Percentiles rank a stretch among this genome's conserved stretches.
Evolutionary conservation across 2,329 filamentous ascomycete species (phyloP).

Genomic region (Acarospora socialis): DNA sequence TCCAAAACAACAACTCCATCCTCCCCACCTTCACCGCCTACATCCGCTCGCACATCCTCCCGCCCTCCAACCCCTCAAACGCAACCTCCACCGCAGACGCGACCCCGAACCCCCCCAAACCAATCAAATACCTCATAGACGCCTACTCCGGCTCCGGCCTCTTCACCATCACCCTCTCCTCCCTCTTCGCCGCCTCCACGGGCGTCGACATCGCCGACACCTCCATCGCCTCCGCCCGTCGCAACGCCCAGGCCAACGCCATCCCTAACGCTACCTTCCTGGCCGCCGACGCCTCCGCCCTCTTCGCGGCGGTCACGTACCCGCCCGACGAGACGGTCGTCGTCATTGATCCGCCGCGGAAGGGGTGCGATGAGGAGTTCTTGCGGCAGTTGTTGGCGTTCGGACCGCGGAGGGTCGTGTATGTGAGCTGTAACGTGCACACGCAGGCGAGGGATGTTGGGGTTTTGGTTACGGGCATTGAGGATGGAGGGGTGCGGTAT

Average conservation of each 20-base stretch:
- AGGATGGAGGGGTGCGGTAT: conserved; percentile 41
- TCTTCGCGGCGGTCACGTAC: conserved; percentile 67
- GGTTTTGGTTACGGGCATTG: conserved; percentile 60
- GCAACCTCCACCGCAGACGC: neutral
- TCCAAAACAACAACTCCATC: conserved; percentile 99
- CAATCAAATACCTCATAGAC: conserved; percentile 79
- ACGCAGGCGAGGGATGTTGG: conserved; percentile 92
- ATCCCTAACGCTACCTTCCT: conserved; percentile 70
- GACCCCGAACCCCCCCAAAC: conserved; percentile 20
- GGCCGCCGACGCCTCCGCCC: conserved; percentile 68
- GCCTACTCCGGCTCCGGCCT: conserved; percentile 95
- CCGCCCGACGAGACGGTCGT: conserved; percentile 72
- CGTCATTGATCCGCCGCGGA: conserved; percentile 92
- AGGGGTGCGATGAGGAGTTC: conserved; percentile 82
- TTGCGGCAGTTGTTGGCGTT: conserved; percentile 65
- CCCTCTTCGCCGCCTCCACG: conserved; percentile 62
- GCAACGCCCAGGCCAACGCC: conserved; percentile 66
- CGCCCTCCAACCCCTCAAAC: conserved; percentile 24
- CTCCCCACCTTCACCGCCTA: conserved; percentile 74
- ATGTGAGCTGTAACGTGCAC: conserved; percentile 96
- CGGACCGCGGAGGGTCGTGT: conserved; percentile 66
- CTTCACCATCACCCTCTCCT: conserved; percentile 86
- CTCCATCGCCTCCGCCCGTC: conserved; percentile 63
- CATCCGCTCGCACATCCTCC: conserved; percentile 65
- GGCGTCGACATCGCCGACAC: conserved; percentile 80